A percentile compares a stretch with the other conserved stretches of the same genome.
Conservation (phyloP, 108 stramenopile species). For the Nannochloropsis salina region DNA sequence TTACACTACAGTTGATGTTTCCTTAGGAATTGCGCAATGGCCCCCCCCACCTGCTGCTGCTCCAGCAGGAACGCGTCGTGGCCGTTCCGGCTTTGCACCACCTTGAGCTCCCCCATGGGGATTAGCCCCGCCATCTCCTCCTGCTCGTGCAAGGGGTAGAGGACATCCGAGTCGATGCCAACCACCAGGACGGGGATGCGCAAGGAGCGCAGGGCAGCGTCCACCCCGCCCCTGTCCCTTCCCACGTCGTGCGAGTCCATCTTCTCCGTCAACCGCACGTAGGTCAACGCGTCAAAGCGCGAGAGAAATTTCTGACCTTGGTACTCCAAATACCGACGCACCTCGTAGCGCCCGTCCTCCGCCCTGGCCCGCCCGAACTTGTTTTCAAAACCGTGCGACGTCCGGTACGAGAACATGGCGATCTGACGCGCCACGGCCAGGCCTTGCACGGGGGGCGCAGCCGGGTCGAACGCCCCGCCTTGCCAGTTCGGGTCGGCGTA, state of each 20-base stretch:
- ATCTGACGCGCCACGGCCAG: conserved; percentile 76
- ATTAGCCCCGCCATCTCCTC: conserved; percentile 64
- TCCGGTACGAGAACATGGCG: conserved; percentile 85
- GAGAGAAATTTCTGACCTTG: conserved; percentile 79
- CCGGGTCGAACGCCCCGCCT: conserved; percentile 56
- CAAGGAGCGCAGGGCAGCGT: not conserved
- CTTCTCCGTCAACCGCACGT: conserved; percentile 79
- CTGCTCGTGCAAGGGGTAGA: conserved; percentile 79
- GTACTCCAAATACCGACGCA: conserved; percentile 78
- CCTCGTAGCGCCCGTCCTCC: conserved; percentile 66
- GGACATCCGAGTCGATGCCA: conserved; percentile 78
- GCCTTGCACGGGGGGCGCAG: conserved; percentile 64
- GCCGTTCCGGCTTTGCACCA: conserved; percentile 73
- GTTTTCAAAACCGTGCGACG: conserved; percentile 64
- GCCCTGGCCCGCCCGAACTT: conserved; percentile 68
- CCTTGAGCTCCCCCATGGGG: conserved; percentile 63
- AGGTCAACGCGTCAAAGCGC: conserved; percentile 83
- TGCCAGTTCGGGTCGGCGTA: conserved; percentile 83
- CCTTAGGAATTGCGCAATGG: conserved; percentile 67
- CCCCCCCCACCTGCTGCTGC: conserved; percentile 75
- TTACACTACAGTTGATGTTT: conserved; percentile 1
- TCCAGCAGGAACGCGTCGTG: conserved; percentile 90
- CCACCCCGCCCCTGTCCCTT: conserved; percentile 50
- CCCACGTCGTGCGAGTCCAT: conserved; percentile 82
- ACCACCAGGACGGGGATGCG: conserved; percentile 67